Base-by-base conservation (phyloP, 176 grass and related monocot genomes). In the Aegilops sharonensis region DNA sequence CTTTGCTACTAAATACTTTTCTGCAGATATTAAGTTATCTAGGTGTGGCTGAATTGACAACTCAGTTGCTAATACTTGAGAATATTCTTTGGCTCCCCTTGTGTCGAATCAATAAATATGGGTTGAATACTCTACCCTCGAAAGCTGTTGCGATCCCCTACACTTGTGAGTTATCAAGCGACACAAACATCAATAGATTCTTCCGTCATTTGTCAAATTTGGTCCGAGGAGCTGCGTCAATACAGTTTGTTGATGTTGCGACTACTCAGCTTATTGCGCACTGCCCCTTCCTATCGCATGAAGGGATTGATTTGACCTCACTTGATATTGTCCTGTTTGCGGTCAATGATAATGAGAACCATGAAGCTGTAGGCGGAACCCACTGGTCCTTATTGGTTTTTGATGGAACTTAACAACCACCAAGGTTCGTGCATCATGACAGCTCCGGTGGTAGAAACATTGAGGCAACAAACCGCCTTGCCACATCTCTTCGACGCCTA, bases 321-420 rank as follows among this genome's bases (percentile, higher is more conserved):
- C n/a, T 24, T 5, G 21, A 24, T 1, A 10, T 62, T 62, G n/a
- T 9, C 21, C 3, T 61, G 59, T 24, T 61, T 23, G 8, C 21
- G 0, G 21, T 61, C 3, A 61, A 61, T 23, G 59, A 24, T 1
- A 61, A 61, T 23, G 21, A 61, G 2, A 23, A 23, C 2, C 6
- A 61, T 1, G 8, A 23, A 61, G 18, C 1, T 61, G 8, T 21
- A 9, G 21, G n/a, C 1, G 59, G 59, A 11, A 8, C 6, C 3
- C 59, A 61, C 17, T 61, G 21, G 59, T 61, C 3, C 2, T 3
- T 61, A 3, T 3, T 61, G 0, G 59, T 61, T 10, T 23, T 61
- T 0, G 8, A 61, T 10, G 7, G 6, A 3, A n/a, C 12, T 11
- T 0, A 14, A 23, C 2, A 61, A 10, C 21, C 3, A 1, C 21